Base-by-base conservation (phyloP, 305 asterid species). In the Fraxinus nigra region DNA sequence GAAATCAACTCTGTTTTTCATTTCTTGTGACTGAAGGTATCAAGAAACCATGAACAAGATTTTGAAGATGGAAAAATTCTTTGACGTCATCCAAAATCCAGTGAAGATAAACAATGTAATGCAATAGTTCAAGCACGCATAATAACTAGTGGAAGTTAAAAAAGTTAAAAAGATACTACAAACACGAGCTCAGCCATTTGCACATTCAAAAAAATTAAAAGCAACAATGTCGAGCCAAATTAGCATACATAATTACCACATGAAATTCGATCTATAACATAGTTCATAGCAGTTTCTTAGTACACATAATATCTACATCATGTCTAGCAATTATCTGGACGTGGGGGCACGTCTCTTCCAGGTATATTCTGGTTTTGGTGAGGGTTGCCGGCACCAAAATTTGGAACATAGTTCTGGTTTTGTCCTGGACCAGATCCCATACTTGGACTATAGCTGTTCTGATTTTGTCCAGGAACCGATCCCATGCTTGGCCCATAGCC, bases 301-400 rank as follows among this genome's bases (percentile, higher is more conserved):
- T 28, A 72, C 35, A 14, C 67, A 35, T 80, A 46, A 87, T 82
- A 88, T 85, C 83, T 83, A 86, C 87, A 74, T 33, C 22, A 4
- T 48, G 81, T 73, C 83, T 85, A 87, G 10, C 74, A 84, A 83
- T 89, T 85, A 72, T 83, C 86, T 16, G 86, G 79, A 7, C 82
- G 82, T 2, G 85, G 82, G n/a, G 91, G 87, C 80, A 86, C 67
- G 75, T 94, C 98, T 84, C 95, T 91, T 82, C 94, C 97, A 32
- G 94, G 91, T 4, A 89, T 79, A 84, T 91, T 90, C 85, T 89
- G 94, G 85, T 77, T 85, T 85, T 85, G 89, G 63, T 83, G 72
- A 28, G 84, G 84, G 54, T 80, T 79, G 61, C 87, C 86, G 16
- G 83, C 89, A n/a, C 75, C 86, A 11, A n/a, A 28, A 78, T 84